Evolutionary conservation across 306 rosid genomes (phyloP).

Genomic region (Sicyos baderoa): DNA sequence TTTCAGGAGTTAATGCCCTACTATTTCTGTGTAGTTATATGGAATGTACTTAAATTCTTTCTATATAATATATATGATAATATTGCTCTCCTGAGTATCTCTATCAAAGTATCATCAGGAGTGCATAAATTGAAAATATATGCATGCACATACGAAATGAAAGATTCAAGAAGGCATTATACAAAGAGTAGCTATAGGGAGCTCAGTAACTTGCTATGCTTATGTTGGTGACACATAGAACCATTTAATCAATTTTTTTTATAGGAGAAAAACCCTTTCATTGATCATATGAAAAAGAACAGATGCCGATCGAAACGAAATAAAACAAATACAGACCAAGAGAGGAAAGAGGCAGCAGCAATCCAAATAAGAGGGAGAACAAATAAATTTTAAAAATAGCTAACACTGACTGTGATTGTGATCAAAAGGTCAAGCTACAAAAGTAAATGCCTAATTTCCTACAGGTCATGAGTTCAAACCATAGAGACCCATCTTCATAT

Average conservation of each 20-base stretch:
- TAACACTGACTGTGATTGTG: neutral
- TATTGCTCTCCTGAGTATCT: neutral
- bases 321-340: too few relatives aligned
- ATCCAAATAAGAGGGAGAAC: too few relatives aligned
- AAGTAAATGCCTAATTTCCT: slow-evolving; percentile 2
- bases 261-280: too few relatives aligned
- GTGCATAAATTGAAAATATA: neutral
- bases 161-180: neutral
- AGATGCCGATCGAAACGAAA: too few relatives aligned
- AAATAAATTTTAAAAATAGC: neutral
- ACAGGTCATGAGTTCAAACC: neutral
- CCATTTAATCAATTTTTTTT: neutral
- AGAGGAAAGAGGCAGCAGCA: too few relatives aligned
- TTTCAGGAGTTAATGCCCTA: neutral
- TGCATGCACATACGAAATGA: neutral
- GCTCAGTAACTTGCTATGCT: neutral
- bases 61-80: neutral
- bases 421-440: neutral
- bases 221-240: neutral
- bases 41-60: neutral
- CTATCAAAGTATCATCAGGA: neutral
- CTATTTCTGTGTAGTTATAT: neutral
- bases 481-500: neutral
- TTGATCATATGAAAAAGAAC: too few relatives aligned
- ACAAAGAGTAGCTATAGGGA: neutral